These are phyloP conservation scores for Daldinia vernicosa DNA, from an alignment of 495 filamentous ascomycete genomes.

Conservation along the genomic window DNA sequence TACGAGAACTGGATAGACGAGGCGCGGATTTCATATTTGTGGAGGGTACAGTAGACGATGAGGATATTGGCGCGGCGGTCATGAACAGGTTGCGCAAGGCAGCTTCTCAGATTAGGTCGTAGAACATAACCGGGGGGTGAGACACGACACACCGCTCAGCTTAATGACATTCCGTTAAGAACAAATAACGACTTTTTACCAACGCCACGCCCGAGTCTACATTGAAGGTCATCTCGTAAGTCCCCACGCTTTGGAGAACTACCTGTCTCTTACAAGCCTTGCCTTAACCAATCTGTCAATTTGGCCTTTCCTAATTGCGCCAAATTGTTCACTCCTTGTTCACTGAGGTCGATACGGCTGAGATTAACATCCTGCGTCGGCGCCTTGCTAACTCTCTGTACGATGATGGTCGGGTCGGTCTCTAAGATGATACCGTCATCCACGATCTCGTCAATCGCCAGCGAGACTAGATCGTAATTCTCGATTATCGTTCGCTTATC, in stretches of 20 bases:
- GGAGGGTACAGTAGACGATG: conserved; percentile 85
- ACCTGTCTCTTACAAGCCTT: conserved; percentile 65
- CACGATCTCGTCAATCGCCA: conserved; percentile 94
- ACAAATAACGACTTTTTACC: conserved; percentile 44
- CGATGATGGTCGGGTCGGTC: conserved; percentile 92
- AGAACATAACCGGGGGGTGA: conserved; percentile 40
- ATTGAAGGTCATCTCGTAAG: conserved; percentile 24
- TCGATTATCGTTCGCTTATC: conserved; percentile 98
- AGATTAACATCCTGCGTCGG: conserved; percentile 92
- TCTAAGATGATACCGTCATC: conserved; percentile 98
- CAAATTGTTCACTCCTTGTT: conserved; percentile 94
- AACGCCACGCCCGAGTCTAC: conserved; percentile 44
- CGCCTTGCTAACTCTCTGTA: conserved; percentile 87
- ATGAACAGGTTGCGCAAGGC: conserved; percentile 97
- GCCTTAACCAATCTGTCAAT: conserved; percentile 88
- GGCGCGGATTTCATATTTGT: conserved; percentile 88
- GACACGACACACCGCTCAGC: conserved; percentile 12
- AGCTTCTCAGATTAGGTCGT: conserved; percentile 65
- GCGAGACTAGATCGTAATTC: conserved; percentile 91
- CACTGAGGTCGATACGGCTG: conserved; percentile 91
- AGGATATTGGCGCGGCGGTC: conserved; percentile 87
- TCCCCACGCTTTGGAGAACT: conserved; percentile 13
- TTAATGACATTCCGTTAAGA: conserved; percentile 38
- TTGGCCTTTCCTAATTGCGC: conserved; percentile 96
- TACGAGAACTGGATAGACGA: conserved; percentile 82